phyloP scores from a whole-genome alignment of 1,139 yeast genomes.

The Pichia inconspicua region DNA sequence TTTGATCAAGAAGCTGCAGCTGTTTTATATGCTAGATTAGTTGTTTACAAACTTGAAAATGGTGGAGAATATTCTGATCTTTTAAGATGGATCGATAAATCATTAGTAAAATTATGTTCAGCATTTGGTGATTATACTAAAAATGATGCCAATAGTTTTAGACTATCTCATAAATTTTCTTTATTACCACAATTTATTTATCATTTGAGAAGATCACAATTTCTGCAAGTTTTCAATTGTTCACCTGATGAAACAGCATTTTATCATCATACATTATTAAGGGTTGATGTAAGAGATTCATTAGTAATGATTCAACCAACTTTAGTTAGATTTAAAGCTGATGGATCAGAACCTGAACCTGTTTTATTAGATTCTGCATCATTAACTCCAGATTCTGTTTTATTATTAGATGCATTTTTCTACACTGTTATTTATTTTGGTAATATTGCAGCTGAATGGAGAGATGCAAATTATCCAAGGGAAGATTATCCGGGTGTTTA shows the following conservation, averaged over 20 bases:
- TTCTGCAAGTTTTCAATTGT: slow-evolving; percentile 91
- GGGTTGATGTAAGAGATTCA: slow-evolving; percentile 91
- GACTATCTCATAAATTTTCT: slow-evolving; percentile 70
- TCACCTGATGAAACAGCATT: slow-evolving; percentile 99
- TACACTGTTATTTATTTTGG: slow-evolving; percentile 95
- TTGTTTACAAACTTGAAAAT: slow-evolving; percentile 78
- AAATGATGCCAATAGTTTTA: slow-evolving; percentile 68
- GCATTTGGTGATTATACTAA: slow-evolving; percentile 83
- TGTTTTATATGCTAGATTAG: slow-evolving; percentile 88
- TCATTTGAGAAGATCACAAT: slow-evolving; percentile 93
- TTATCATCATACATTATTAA: slow-evolving; percentile 84
- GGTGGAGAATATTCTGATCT: slow-evolving; percentile 48
- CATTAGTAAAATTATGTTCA: slow-evolving; percentile 74
- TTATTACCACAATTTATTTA: slow-evolving; percentile 93
- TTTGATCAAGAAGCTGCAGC: slow-evolving; percentile 99
- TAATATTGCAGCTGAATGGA: slow-evolving; percentile 91
- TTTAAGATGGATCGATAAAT: slow-evolving; percentile 79
- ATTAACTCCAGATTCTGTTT: slow-evolving; percentile 78
- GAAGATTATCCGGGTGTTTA: slow-evolving; percentile 86
- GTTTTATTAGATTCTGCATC: slow-evolving; percentile 93
- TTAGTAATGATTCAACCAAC: slow-evolving; percentile 96
- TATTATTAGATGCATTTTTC: slow-evolving; percentile 90
- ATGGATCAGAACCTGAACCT: slow-evolving; percentile 75
- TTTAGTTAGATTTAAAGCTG: slow-evolving; percentile 76
- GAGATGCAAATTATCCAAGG: slow-evolving; percentile 90